These are phyloP conservation scores for Biscogniauxia sp. DNA, from an alignment of 2,329 filamentous ascomycete genomes.

Conservation along the genomic window DNA sequence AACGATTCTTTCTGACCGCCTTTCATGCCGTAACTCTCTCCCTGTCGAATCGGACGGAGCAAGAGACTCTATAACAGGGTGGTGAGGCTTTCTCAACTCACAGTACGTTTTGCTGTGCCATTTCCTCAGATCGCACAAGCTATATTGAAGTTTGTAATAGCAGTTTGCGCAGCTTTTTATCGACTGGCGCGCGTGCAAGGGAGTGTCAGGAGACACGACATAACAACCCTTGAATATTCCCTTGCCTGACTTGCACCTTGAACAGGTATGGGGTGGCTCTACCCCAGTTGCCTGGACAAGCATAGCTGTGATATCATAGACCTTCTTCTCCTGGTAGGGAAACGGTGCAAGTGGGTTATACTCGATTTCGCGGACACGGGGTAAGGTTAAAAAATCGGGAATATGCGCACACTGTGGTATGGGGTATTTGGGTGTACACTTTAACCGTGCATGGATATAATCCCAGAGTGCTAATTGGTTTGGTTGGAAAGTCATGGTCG, in stretches of 20 bases:
- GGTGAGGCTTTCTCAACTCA: conserved; percentile 1
- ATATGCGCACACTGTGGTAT: conserved; percentile 12
- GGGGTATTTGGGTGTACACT: conserved; percentile 10
- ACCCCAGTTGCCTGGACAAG: conserved; percentile 18
- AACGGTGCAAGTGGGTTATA: conserved; percentile 9
- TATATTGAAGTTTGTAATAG: conserved; percentile 16
- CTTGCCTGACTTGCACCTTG: background rate
- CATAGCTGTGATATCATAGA: conserved; percentile 18
- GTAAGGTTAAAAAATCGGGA: conserved; percentile 11
- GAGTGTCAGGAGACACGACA: conserved; percentile 12
- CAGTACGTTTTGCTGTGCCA: conserved; percentile 9
- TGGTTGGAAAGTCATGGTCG: background rate
- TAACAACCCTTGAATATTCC: conserved; percentile 13
- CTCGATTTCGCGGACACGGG: conserved; percentile 11
- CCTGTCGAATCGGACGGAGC: background rate
- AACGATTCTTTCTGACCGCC: conserved; percentile 6
- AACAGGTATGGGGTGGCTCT: background rate
- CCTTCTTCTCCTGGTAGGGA: conserved; percentile 9
- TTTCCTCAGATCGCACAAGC: conserved; percentile 9
- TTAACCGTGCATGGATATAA: conserved; percentile 12
- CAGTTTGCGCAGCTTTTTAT: conserved; percentile 21
- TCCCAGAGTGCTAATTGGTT: conserved; percentile 10
- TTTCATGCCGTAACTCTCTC: background rate
- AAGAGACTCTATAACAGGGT: too few species aligned
- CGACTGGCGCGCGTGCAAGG: conserved; percentile 7